phyloP scores from a whole-genome alignment of 352 stramenopile species.

The Peronospora belbahrii region DNA sequence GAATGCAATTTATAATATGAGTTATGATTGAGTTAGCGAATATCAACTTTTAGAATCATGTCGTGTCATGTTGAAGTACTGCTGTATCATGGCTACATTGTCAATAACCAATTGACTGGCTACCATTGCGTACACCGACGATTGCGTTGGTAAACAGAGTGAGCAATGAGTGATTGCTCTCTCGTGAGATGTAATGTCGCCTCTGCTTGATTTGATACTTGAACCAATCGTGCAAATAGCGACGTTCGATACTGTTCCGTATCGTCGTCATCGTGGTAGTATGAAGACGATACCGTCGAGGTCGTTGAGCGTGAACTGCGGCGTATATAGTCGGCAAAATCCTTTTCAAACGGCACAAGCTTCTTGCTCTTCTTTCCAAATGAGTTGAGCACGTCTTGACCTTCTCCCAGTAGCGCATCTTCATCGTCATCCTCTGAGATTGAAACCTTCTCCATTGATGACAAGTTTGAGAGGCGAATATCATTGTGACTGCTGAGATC shows the following conservation, averaged over 20 bases:
- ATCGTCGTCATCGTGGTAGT: conserved; percentile 20
- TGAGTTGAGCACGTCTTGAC: conserved; percentile 29
- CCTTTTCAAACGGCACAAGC: conserved; percentile 18
- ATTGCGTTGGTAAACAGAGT: conserved; percentile 25
- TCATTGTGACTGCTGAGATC: conserved; percentile 18
- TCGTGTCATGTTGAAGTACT: background rate
- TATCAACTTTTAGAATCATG: background rate
- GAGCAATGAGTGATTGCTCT: conserved; percentile 30
- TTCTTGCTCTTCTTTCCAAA: conserved; percentile 26
- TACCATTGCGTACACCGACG: conserved; percentile 5
- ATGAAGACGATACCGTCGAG: conserved; percentile 24
- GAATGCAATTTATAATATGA: no score
- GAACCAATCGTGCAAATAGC: conserved; percentile 31
- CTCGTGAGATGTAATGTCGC: conserved; percentile 33
- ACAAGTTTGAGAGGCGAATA: conserved; percentile 24
- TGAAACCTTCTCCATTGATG: conserved; percentile 24
- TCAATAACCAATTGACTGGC: background rate
- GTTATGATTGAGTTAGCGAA: background rate
- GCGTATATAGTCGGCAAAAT: conserved; percentile 15
- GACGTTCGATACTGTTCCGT: conserved; percentile 28
- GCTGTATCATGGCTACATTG: conserved; percentile 5
- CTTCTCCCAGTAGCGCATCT: conserved; percentile 15
- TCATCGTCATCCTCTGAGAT: conserved; percentile 29
- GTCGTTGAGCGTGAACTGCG: conserved; percentile 24
- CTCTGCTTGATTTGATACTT: conserved; percentile 33